Evolutionary conservation across 2,329 filamentous ascomycete species (phyloP), one percentile per base, ranked within the genome.

Genomic region (Pseudodiploospora longispora): DNA sequence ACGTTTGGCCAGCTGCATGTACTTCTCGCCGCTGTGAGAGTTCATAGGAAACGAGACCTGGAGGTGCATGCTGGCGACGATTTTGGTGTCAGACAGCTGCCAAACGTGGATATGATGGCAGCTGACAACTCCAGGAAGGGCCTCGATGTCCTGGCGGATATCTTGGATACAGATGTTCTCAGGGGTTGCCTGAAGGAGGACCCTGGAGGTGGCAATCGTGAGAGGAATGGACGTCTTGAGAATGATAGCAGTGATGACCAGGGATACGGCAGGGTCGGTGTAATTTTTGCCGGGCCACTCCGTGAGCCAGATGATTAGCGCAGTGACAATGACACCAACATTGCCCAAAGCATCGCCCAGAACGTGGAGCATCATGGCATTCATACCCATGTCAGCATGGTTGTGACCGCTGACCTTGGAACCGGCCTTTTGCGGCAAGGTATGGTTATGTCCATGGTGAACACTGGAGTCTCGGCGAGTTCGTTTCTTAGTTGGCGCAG

Each of bases 101-200:
- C 93, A 98, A 50, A 98, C 89, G 62, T 98, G 93, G 27, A 98
- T 76, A 62, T 98, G 91, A 66, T 98, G 93, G 59, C 89, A 95
- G 61, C 85, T 88, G 49, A 93, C 72, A 39, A 98, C 85, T 36
- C 90, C 90, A 0, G 85, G 84, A 5, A 98, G 79, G 10, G 78
- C 70, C 59, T 90, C 80, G 43, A 98, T 95, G 61, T 98, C 93
- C 52, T 91, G 83, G 53, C 88, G 86, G 64, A 98, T 91, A 47
- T 97, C 87, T 52, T 90, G 84, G 45, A 96, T 80, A 54, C 83
- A 83, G 55, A 98, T 82, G 43, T 91, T 86, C 47, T 89, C 83
- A 0, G 93, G 93, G 0, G 93, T 95, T 3, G 91, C 93, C 66
- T 98, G 93, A 1, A 98, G 78, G 10, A 98, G 78, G 45, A 98